A percentile compares a stretch with the other conserved stretches of the same genome.
Conservation (phyloP, 768 basidiomycete species). For the Boletellus sp. region DNA sequence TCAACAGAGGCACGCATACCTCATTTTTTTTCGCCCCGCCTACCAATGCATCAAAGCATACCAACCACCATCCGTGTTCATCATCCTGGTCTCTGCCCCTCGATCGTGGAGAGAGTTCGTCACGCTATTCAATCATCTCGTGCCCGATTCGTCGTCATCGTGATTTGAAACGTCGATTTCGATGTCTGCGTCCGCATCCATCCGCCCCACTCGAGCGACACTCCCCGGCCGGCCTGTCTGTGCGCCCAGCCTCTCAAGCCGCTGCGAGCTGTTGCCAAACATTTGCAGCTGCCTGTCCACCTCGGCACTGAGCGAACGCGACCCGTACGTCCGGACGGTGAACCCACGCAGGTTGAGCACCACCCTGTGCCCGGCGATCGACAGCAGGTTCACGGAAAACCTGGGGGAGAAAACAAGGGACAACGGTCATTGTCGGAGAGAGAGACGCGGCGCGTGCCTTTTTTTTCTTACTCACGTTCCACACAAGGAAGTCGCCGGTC, state of each 20-base stretch:
- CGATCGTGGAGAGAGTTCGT: no score
- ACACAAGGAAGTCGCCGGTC: background rate
- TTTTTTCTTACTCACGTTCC: background rate
- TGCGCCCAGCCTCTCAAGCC: background rate
- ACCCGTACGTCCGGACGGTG: background rate
- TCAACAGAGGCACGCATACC: no score
- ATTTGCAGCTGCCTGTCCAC: conserved; percentile 14
- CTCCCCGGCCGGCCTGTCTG: background rate
- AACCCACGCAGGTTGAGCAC: conserved; percentile 17
- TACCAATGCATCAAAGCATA: no score
- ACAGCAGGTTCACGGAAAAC: conserved; percentile 15
- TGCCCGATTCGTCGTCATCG: no score
- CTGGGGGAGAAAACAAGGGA: conserved; percentile 1
- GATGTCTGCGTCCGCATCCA: no score
- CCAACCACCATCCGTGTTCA: no score
- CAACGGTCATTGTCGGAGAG: background rate
- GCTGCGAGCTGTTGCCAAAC: background rate
- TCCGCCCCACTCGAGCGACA: no score
- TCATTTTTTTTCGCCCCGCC: no score
- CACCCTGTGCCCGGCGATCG: conserved; percentile 18
- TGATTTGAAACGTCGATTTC: no score
- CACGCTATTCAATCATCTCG: no score
- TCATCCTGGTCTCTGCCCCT: no score
- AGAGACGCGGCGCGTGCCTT: no score
- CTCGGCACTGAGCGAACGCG: conserved; percentile 11